Percentiles rank a stretch among this genome's conserved stretches.
phyloP scores from a whole-genome alignment of 345 rosid species.

The Brassica rapa region DNA sequence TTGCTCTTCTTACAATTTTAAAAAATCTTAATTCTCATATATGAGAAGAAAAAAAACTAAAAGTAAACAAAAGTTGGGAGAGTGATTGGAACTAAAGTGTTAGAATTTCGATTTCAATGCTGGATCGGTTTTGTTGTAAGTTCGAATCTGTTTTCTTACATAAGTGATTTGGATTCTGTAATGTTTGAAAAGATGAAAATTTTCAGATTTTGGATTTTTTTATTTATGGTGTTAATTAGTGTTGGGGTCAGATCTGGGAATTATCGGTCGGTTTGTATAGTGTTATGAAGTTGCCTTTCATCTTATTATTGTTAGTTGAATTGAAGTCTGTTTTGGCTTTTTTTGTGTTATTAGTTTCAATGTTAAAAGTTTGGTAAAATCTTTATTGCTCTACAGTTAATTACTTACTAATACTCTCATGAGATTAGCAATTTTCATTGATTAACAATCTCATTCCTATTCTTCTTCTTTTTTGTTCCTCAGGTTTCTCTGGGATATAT shows the following conservation, averaged over 20 bases:
- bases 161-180: not conserved
- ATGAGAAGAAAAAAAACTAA: not conserved
- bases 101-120: not conserved
- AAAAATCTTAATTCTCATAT: not conserved
- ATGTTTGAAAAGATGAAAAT: not conserved
- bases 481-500: slow-evolving; percentile 19
- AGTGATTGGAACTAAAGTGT: not conserved
- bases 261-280: slow-evolving; percentile 1
- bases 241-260: slow-evolving; percentile 35
- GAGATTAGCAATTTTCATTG: slow-evolving; percentile 4
- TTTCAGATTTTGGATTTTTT: not conserved
- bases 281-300: not conserved
- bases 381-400: slow-evolving; percentile 11
- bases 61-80: not conserved
- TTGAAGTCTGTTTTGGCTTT: not conserved
- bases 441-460: not conserved
- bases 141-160: slow-evolving; percentile 2
- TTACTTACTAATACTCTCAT: not conserved
- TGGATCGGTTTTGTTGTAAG: slow-evolving; percentile 16
- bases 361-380: not conserved
- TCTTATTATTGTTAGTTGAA: not conserved
- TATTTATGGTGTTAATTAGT: not conserved
- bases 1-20: not conserved
- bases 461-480: not conserved
- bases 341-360: not conserved